phyloP scores from a whole-genome alignment of 805 yeast genomes.

The Yamadazyma ubonensis region DNA sequence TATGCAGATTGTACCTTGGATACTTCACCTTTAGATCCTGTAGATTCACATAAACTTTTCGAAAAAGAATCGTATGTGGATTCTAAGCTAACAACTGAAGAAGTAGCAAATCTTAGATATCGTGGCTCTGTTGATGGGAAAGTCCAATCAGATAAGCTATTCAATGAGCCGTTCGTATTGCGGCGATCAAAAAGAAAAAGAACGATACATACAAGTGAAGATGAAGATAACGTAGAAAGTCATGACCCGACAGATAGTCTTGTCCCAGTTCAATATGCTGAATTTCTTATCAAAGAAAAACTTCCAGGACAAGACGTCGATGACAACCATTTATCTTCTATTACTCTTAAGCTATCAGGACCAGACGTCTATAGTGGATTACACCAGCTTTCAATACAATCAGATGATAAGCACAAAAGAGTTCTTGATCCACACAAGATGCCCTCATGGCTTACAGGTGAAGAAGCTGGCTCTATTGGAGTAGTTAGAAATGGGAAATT shows the following conservation, averaged over 20 bases:
- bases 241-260: too few relatives aligned
- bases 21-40: conserved; percentile 55
- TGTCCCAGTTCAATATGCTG: conserved; percentile 57
- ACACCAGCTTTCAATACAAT: conserved; percentile 55
- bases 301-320: neutral
- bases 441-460: conserved; percentile 82
- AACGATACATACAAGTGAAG: too few relatives aligned
- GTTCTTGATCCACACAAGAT: conserved; percentile 52
- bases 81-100: neutral
- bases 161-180: neutral
- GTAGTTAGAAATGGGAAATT: conserved; percentile 20
- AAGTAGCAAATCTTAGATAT: neutral
- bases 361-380: conserved; percentile 76
- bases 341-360: conserved; percentile 52
- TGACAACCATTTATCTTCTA: conserved; percentile 18
- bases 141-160: neutral
- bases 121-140: neutral
- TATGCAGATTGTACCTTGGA: conserved; percentile 72
- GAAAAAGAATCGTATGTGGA: too few relatives aligned
- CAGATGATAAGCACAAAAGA: conserved; percentile 28
- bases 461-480: conserved; percentile 58
- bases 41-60: conserved; percentile 41
- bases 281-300: conserved; percentile 41
- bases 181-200: neutral
- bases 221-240: conserved; percentile 16